Conservation (phyloP, 2,329 filamentous ascomycete species). For the Fusarium euwallaceae region DNA sequence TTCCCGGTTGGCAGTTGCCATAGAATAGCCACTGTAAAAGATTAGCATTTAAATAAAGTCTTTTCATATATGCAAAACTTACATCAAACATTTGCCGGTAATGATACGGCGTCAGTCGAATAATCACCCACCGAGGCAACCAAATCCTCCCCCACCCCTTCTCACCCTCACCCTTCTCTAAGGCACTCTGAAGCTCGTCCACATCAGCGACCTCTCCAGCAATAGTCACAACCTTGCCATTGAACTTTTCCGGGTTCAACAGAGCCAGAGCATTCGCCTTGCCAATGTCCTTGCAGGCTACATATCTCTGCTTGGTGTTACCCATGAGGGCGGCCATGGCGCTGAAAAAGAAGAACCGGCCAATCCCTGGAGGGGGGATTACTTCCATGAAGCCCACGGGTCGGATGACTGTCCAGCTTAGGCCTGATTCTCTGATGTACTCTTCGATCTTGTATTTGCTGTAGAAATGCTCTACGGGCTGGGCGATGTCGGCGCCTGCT, state of each 20-base stretch:
- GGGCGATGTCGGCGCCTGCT: neutral
- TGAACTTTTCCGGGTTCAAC: neutral
- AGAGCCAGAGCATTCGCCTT: neutral
- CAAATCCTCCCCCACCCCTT: neutral
- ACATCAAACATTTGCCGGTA: neutral
- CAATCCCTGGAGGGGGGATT: neutral
- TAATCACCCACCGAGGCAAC: neutral
- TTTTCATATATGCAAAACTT: neutral
- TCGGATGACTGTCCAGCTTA: neutral
- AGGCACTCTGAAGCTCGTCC: neutral
- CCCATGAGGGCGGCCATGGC: neutral
- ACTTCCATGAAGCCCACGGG: neutral
- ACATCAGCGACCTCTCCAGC: neutral
- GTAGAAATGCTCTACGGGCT: neutral
- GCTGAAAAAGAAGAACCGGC: neutral
- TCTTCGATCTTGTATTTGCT: neutral
- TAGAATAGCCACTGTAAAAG: neutral
- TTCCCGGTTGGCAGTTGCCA: neutral
- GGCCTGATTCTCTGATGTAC: neutral
- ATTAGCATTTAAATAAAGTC: neutral
- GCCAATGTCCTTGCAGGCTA: neutral
- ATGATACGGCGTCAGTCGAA: neutral
- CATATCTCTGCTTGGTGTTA: neutral
- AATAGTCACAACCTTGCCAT: neutral
- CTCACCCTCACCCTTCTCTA: neutral